phyloP scores from a whole-genome alignment of 2,329 filamentous ascomycete genomes.

The Cytospora piceicola region DNA sequence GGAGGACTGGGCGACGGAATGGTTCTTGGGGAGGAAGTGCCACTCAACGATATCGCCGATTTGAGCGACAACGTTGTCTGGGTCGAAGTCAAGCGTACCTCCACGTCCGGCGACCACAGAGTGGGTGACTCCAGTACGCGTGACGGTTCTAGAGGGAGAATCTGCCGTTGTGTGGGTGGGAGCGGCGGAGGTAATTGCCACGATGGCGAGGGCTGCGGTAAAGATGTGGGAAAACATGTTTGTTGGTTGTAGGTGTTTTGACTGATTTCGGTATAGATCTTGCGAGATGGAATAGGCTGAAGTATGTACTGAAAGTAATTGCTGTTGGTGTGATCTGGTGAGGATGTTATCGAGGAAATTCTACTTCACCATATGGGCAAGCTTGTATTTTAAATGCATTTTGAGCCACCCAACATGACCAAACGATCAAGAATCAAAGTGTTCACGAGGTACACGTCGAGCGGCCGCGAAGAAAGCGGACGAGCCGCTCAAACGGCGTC shows the following conservation, averaged over 20 bases:
- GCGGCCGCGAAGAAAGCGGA: not conserved
- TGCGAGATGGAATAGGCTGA: not conserved
- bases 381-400: slow-evolving; percentile 15
- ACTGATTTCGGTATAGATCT: not conserved
- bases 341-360: slow-evolving; percentile 5
- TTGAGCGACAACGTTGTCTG: slow-evolving; percentile 55
- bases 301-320: not conserved
- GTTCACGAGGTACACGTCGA: not conserved
- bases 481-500: not conserved
- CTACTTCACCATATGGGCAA: not conserved
- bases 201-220: slow-evolving; percentile 36
- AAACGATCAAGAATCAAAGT: not conserved
- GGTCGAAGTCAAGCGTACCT: slow-evolving; percentile 52
- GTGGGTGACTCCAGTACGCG: slow-evolving; percentile 48
- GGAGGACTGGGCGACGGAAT: slow-evolving; percentile 50
- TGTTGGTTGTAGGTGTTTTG: not conserved
- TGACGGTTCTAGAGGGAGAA: slow-evolving; percentile 40
- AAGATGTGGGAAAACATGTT: slow-evolving; percentile 42
- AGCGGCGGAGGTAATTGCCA: slow-evolving; percentile 37
- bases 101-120: slow-evolving; percentile 50
- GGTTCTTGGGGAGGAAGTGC: slow-evolving; percentile 57
- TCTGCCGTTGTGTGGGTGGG: slow-evolving; percentile 39
- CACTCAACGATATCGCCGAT: slow-evolving; percentile 58
- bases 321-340: not conserved
- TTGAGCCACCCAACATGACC: not conserved